Conservation (phyloP, 192 early-diverging fungal genomes). For the Fimicolochytrium jonesii region DNA sequence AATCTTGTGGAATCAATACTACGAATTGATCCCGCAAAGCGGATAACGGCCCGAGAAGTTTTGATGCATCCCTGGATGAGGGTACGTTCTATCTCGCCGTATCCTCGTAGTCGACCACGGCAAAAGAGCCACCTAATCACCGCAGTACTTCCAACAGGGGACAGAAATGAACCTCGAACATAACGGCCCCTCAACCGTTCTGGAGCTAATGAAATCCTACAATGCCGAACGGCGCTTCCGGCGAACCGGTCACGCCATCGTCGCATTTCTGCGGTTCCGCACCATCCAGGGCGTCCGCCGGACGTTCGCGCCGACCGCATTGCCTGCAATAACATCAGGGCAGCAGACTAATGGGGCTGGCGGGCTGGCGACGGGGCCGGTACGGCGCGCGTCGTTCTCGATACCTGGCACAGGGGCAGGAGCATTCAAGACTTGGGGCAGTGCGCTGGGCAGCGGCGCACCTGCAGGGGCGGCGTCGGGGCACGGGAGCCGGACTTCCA, state of each 20-base stretch:
- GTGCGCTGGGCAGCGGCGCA: too few species aligned
- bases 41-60: conserved; percentile 48
- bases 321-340: neutral
- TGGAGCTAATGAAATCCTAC: conserved; percentile 46
- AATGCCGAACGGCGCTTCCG: conserved; percentile 37
- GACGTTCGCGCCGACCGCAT: neutral
- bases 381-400: too few species aligned
- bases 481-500: conserved; percentile 3
- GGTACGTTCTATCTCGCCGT: conserved; percentile 25
- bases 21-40: conserved; percentile 43
- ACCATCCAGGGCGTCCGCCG: neutral
- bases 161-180: too few species aligned
- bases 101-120: too few species aligned
- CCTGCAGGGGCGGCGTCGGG: neutral
- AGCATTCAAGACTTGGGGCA: too few species aligned
- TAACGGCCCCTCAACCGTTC: conserved; percentile 33
- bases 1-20: conserved; percentile 39
- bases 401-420: too few species aligned
- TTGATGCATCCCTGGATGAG: conserved; percentile 45
- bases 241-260: conserved; percentile 20
- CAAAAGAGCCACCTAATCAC: too few species aligned
- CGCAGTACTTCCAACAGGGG: too few species aligned
- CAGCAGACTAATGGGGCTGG: neutral
- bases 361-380: neutral
- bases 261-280: conserved; percentile 28